phyloP scores from a whole-genome alignment of 352 stramenopile species.

The Phytophthora vignae region DNA sequence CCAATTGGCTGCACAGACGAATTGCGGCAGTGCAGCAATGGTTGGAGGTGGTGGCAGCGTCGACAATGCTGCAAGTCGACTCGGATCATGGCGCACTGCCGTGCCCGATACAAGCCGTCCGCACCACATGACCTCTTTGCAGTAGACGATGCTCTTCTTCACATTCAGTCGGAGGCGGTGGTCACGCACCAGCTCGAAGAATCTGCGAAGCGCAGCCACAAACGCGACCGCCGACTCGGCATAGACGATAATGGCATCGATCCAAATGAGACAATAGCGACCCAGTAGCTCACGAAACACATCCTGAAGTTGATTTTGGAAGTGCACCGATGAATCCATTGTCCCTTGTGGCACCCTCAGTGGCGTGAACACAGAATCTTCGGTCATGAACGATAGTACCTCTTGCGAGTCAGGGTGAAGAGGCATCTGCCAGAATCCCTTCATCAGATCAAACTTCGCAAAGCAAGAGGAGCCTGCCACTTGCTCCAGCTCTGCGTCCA shows the following conservation, averaged over 20 bases:
- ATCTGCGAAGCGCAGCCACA: constrained; percentile 9
- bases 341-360: constrained; percentile 15
- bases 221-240: constrained; percentile 8
- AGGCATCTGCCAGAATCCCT: constrained; percentile 39
- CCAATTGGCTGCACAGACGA: constrained; percentile 33
- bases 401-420: constrained; percentile 32
- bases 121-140: constrained; percentile 31
- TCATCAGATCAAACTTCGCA: constrained; percentile 29
- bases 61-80: constrained; percentile 6
- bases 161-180: constrained; percentile 27
- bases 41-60: constrained; percentile 13
- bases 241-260: constrained; percentile 38
- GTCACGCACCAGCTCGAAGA: constrained; percentile 19
- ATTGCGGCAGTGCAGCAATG: constrained; percentile 15
- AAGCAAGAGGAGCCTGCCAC: constrained; percentile 1
- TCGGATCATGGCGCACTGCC: constrained; percentile 19
- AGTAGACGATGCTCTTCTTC: constrained; percentile 29
- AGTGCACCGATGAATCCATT: constrained; percentile 13
- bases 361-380: constrained; percentile 28
- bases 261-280: constrained; percentile 29
- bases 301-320: constrained; percentile 25
- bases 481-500: constrained; percentile 1
- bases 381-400: constrained; percentile 32
- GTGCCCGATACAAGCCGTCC: constrained; percentile 15
- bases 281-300: constrained; percentile 18